Evolutionary conservation across 768 basidiomycete genomes (phyloP), one percentile per base, ranked within the genome.

Genomic region (Lactarius hatsudake): DNA sequence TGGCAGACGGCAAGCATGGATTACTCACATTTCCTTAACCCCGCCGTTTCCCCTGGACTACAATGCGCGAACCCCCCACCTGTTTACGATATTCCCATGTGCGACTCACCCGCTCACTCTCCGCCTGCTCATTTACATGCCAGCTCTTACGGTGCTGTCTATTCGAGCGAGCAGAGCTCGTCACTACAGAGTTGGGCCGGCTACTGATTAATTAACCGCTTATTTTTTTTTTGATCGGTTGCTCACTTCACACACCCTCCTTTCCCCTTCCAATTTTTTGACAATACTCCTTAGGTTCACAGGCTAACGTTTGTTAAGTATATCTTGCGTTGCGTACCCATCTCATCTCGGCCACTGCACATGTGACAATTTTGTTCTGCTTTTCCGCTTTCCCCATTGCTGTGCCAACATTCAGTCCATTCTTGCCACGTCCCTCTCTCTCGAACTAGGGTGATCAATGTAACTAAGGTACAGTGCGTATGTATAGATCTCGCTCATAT

Each of bases 21-120:
- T 28, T 69, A 69, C 34, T 63, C 70, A 26, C 64, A 71, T 23
- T 20, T 64, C 40, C 62, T 69, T 32, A 69, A 71, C 59, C 64
- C 68, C 57, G 63, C 36, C 15, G 45, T 57, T 26, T 32, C 67
- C 48, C 62, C 69, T 40, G 69, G 67, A 45, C 40, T 69, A 12
- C 48, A 64, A 26, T 63, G 64, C 57, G 61, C 57, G 61, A 57
- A 61, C n/a, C 59, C 56, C 34, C 28, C 66, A 28, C 30, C 59
- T 9, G 63, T 64, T 36, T 68, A 68, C 54, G 67, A 68, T 26
- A 32, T 45, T 5, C n/a, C 62, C 32, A 7, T 23, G 12, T 67
- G 59, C 32, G 62, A 67, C 23, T 28, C 62, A 18, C 23, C 45
- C 56, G n/a, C 23, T 40, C 48, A 66, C 18, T 8, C 56, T 51